Evolutionary conservation across 768 basidiomycete genomes (phyloP).

Genomic region (Mycena olivaceomarginata): DNA sequence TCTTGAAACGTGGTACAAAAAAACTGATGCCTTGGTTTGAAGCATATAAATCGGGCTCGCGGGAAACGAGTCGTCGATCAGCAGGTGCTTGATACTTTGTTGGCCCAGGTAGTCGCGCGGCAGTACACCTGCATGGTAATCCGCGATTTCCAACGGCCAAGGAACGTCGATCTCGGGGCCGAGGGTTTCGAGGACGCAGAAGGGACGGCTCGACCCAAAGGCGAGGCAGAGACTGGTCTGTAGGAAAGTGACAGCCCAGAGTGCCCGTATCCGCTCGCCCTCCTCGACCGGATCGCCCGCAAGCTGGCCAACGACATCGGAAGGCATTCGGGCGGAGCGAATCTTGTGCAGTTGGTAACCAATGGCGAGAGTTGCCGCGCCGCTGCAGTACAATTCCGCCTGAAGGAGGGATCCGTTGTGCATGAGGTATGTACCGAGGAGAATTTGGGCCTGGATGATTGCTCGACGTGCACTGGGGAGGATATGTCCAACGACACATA

Average conservation of each 20-base stretch:
- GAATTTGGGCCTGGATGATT: conserved; percentile 42
- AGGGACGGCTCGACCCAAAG: neutral
- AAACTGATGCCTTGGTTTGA: conserved; percentile 30
- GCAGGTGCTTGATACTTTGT: conserved; percentile 21
- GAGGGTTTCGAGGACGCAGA: conserved; percentile 36
- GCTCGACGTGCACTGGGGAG: conserved; percentile 13
- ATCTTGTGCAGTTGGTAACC: conserved; percentile 34
- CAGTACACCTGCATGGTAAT: conserved; percentile 24
- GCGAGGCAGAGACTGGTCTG: conserved; percentile 36
- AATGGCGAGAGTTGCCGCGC: conserved; percentile 28
- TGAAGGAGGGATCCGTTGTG: conserved; percentile 30
- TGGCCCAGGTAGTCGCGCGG: conserved; percentile 18
- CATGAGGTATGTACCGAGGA: conserved; percentile 34
- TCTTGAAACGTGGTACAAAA: conserved; percentile 29
- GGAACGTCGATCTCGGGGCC: conserved; percentile 43
- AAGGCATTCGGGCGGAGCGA: conserved; percentile 4
- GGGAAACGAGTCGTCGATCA: conserved; percentile 12
- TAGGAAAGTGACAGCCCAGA: conserved; percentile 41
- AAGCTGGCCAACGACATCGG: conserved; percentile 13
- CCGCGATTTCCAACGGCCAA: conserved; percentile 41
- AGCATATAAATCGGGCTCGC: conserved; percentile 22
- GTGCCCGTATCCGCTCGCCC: conserved; percentile 43
- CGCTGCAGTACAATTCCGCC: conserved; percentile 33
- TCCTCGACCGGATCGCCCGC: conserved; percentile 40
- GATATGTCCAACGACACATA: conserved; percentile 26